Evolutionary conservation across 2,329 filamentous ascomycete species (phyloP), one percentile per base, ranked within the genome.

Genomic region (Cercospora janseana): DNA sequence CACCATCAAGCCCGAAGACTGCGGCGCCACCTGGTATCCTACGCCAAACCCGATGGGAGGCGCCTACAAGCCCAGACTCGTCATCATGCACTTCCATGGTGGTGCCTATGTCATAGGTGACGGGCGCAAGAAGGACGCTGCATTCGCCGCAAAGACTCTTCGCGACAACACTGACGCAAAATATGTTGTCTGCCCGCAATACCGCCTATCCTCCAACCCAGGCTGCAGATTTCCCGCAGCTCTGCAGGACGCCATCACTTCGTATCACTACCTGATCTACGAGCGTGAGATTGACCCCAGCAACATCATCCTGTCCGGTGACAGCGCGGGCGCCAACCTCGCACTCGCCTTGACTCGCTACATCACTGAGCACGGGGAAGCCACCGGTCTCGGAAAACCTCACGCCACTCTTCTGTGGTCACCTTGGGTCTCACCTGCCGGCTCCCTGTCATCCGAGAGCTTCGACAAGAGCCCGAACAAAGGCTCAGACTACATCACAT

Each of bases 321-420:
- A 79, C 59, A 75, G 71, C 26, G 76, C 77, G 0, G 77, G 77
- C 46, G 76, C 64, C 0, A 77, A 79, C 55, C 61, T 75, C 8
- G 67, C 63, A 0, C 66, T 78, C 16, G 66, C 67, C 0, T 60
- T 79, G 10, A 63, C 79, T 24, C 66, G 75, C 13, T 79, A 79
- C 56, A 55, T 79, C 4, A 46, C 59, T 6, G 71, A 74, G 18
- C 68, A 70, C 48, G 73, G 71, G 2, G 29, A 56, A 2, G 57
- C 63, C 3, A 41, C 69, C 2, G 60, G 51, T 2, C 57, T 76
- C 1, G 65, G 65, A 0, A 15, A 38, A 2, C 75, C 75, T 0
- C 57, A 55, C 0, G 69, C 69, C 3, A 69, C 68, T 1, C 66
- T 69, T 32, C 62, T 78, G 4, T 74, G 72, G 72, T 70, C 66